A percentile compares a stretch with the other conserved stretches of the same genome.
Evolutionary conservation across 139 green algal species (phyloP).

Genomic region (Spirogloea muscicola): DNA sequence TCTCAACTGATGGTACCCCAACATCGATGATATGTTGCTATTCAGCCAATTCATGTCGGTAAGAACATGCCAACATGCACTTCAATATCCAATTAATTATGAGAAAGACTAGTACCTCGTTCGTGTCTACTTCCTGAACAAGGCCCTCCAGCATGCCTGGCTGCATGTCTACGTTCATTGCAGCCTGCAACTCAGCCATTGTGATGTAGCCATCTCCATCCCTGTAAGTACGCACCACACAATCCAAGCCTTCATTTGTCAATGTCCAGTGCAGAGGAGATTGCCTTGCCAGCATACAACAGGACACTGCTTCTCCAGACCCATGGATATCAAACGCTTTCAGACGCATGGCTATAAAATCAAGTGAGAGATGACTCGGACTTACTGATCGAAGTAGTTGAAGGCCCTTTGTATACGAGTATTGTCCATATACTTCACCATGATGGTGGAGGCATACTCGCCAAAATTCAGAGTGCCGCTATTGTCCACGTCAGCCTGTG

Average conservation of each 20-base stretch:
- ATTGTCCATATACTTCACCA: slow-evolving; percentile 41
- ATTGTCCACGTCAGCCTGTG: slow-evolving; percentile 51
- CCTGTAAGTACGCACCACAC: neutral
- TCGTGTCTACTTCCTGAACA: slow-evolving; percentile 12
- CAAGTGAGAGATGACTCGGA: too few relatives aligned
- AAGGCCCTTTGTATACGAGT: slow-evolving; percentile 23
- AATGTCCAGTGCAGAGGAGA: too few relatives aligned
- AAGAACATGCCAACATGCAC: too few relatives aligned
- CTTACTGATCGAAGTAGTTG: slow-evolving; percentile 33
- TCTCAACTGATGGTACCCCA: too few relatives aligned
- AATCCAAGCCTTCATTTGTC: too few relatives aligned
- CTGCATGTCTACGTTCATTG: neutral
- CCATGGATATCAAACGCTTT: too few relatives aligned
- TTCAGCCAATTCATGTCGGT: too few relatives aligned
- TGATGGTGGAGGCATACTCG: slow-evolving; percentile 56
- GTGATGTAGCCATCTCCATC: slow-evolving; percentile 14
- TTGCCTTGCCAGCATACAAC: too few relatives aligned
- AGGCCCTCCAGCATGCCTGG: neutral
- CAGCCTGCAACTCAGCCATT: neutral
- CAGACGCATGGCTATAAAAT: too few relatives aligned
- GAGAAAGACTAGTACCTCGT: slow-evolving; percentile 21
- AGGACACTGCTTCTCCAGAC: too few relatives aligned
- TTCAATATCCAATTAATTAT: too few relatives aligned
- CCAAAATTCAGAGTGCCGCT: slow-evolving; percentile 75
- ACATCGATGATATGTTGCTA: too few relatives aligned